phyloP scores from a whole-genome alignment of 441 rosid species.

The Pelargonium fulgidum region DNA sequence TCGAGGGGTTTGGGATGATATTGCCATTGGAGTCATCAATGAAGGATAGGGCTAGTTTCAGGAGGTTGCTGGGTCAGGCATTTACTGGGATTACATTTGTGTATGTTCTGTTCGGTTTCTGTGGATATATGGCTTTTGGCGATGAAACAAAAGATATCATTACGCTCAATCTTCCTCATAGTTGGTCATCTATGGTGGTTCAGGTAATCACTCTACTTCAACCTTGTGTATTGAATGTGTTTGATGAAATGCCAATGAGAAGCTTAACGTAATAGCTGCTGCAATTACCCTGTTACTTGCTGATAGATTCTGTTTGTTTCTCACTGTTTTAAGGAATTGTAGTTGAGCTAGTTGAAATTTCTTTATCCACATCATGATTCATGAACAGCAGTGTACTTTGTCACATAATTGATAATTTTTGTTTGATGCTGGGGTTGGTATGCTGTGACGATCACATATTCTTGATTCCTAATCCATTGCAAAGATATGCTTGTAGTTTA shows the following conservation, averaged over 20 bases:
- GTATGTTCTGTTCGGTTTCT: constrained; percentile 63
- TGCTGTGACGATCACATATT: neutral
- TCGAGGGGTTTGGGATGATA: constrained; percentile 92
- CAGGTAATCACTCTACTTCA: constrained; percentile 41
- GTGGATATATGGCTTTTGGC: constrained; percentile 90
- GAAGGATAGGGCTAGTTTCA: constrained; percentile 58
- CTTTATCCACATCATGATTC: no score
- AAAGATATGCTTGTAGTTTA: neutral
- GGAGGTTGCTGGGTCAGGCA: constrained; percentile 52
- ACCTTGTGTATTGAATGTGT: neutral
- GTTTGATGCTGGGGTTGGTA: neutral
- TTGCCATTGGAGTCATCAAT: constrained; percentile 72
- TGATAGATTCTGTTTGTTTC: neutral
- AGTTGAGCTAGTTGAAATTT: neutral
- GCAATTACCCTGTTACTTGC: neutral
- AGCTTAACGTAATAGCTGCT: neutral
- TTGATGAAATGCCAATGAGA: neutral
- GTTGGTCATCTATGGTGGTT: constrained; percentile 63
- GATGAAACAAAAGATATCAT: constrained; percentile 70
- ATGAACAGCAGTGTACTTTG: neutral
- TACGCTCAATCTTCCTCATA: constrained; percentile 66
- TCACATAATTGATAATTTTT: neutral
- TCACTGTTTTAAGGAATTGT: neutral
- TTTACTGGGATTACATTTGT: constrained; percentile 57
- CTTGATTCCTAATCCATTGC: no score